These are phyloP conservation scores for Articulospora tetracladia DNA, from an alignment of 495 filamentous ascomycete genomes.

Conservation along the genomic window DNA sequence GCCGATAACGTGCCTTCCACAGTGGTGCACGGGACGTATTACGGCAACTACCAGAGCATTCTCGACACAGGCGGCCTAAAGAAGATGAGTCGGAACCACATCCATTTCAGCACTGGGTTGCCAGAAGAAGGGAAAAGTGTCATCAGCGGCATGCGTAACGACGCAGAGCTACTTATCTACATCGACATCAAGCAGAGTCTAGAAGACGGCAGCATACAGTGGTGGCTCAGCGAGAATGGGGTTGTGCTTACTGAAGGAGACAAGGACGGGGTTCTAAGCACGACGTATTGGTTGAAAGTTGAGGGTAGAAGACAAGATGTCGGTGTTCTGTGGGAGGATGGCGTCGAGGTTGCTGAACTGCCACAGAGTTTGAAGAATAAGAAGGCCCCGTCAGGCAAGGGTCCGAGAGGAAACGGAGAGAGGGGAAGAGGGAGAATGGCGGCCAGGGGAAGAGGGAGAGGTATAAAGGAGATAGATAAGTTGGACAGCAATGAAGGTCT, in stretches of 20 bases:
- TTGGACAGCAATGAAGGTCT: not conserved
- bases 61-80: constrained; percentile 68
- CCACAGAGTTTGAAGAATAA: constrained; percentile 37
- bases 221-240: constrained; percentile 85
- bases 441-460: not conserved
- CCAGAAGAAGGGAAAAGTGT: constrained; percentile 47
- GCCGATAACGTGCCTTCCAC: constrained; percentile 50
- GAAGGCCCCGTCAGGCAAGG: constrained; percentile 43
- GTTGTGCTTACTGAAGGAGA: constrained; percentile 57
- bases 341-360: constrained; percentile 54
- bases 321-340: constrained; percentile 63
- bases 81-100: constrained; percentile 76
- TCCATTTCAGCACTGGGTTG: constrained; percentile 77
- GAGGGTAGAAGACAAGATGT: constrained; percentile 52
- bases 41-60: constrained; percentile 70
- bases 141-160: constrained; percentile 79
- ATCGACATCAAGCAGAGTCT: constrained; percentile 68
- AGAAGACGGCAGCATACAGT: constrained; percentile 59
- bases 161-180: constrained; percentile 77
- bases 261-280: constrained; percentile 38
- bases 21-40: constrained; percentile 86
- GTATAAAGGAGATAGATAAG: constrained; percentile 15
- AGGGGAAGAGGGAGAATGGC: constrained; percentile 2
- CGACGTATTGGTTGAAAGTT: constrained; percentile 47
- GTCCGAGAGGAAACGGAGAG: constrained; percentile 15